phyloP scores from a whole-genome alignment of 2,329 filamentous ascomycete genomes.

The Stagonosporopsis cucurbitacearum region DNA sequence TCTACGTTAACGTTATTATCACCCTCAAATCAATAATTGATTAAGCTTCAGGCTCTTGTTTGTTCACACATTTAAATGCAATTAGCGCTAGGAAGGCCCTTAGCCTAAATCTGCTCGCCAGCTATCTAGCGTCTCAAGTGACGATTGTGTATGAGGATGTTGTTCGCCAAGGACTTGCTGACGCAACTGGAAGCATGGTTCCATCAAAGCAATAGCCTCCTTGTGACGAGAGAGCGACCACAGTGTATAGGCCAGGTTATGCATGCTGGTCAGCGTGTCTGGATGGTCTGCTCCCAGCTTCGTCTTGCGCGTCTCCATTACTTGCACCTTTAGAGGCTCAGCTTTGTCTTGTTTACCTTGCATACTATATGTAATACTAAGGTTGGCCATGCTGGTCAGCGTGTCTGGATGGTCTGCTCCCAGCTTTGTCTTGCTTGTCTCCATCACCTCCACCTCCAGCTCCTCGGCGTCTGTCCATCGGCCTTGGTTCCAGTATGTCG shows the following conservation, averaged over 20 bases:
- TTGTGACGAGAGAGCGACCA: background rate
- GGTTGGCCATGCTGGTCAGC: conserved; percentile 21
- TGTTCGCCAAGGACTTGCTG: conserved; percentile 7
- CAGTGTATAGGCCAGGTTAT: conserved; percentile 19
- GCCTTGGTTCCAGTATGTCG: background rate
- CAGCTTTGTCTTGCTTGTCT: too few species aligned
- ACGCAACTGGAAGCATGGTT: conserved; percentile 6
- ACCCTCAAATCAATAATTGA: too few species aligned
- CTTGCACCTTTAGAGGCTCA: background rate
- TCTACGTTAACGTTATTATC: too few species aligned
- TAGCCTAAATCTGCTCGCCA: background rate
- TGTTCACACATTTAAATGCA: background rate
- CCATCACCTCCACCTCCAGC: background rate
- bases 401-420: conserved; percentile 18
- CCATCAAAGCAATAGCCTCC: conserved; percentile 11
- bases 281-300: conserved; percentile 11
- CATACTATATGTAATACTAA: too few species aligned
- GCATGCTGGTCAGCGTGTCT: conserved; percentile 21
- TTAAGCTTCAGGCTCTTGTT: too few species aligned
- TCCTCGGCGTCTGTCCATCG: background rate
- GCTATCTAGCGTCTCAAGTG: background rate
- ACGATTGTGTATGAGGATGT: conserved; percentile 5
- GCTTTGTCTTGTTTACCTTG: too few species aligned
- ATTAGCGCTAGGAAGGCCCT: background rate
- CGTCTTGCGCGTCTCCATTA: conserved; percentile 1